Conservation (phyloP, 1,284 basidiomycete species). For the Austropuccinia psidii region DNA sequence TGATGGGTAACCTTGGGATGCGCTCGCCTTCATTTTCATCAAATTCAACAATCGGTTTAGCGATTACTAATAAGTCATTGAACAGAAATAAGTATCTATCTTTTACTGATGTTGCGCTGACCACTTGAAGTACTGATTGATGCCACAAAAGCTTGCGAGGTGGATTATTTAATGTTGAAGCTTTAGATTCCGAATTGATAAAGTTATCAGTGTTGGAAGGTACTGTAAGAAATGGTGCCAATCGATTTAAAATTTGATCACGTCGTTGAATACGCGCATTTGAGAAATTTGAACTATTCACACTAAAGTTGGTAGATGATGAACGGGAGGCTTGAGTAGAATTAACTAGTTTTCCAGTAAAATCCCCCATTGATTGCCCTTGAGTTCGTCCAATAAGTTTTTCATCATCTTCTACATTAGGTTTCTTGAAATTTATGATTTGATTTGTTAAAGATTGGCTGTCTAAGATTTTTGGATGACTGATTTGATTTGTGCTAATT, state of each 20-base stretch:
- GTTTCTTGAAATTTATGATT: background rate
- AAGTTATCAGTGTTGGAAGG: slow-evolving; percentile 46
- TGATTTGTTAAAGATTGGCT: background rate
- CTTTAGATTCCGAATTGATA: too few relatives aligned
- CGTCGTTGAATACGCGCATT: slow-evolving; percentile 14
- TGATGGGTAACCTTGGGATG: slow-evolving; percentile 54
- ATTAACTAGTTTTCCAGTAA: slow-evolving; percentile 4
- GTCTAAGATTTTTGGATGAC: background rate
- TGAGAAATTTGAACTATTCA: slow-evolving; percentile 1
- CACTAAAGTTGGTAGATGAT: background rate
- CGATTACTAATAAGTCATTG: slow-evolving; percentile 80
- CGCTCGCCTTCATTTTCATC: slow-evolving; percentile 58
- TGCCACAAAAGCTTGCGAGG: slow-evolving; percentile 74
- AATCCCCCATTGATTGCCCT: slow-evolving; percentile 21
- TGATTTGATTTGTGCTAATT: background rate
- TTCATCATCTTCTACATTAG: slow-evolving; percentile 10
- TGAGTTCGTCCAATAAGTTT: background rate
- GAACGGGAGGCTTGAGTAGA: slow-evolving; percentile 12
- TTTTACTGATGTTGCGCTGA: slow-evolving; percentile 86
- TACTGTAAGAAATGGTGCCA: slow-evolving; percentile 57
- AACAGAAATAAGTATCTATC: slow-evolving; percentile 94
- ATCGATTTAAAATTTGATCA: slow-evolving; percentile 44
- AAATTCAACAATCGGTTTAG: slow-evolving; percentile 54
- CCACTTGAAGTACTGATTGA: slow-evolving; percentile 83
- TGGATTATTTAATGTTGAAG: slow-evolving; percentile 64